A percentile compares a stretch with the other conserved stretches of the same genome.
phyloP scores from a whole-genome alignment of 1,284 basidiomycete genomes.

The Tetrapyrgos nigripes region DNA sequence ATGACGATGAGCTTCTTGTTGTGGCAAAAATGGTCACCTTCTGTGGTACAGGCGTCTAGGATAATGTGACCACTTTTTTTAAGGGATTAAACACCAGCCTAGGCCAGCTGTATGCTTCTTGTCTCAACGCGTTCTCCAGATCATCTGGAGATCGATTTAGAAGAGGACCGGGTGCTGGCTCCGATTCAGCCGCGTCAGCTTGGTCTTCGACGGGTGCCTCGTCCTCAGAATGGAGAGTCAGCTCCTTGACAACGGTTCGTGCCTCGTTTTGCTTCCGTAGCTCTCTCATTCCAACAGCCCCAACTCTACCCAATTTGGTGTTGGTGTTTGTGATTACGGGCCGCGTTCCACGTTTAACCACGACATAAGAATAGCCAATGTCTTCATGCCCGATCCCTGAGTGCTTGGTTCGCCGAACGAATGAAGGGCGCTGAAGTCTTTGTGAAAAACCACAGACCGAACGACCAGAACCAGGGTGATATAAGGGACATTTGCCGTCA shows the following conservation, averaged over 20 bases:
- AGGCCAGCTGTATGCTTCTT: slow-evolving; percentile 87
- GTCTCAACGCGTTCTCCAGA: slow-evolving; percentile 56
- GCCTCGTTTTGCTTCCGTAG: slow-evolving; percentile 44
- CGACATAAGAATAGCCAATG: slow-evolving; percentile 89
- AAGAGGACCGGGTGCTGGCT: slow-evolving; percentile 7
- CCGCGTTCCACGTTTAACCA: slow-evolving; percentile 82
- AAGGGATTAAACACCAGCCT: slow-evolving; percentile 90
- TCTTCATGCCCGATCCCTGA: slow-evolving; percentile 85
- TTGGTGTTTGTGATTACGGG: slow-evolving; percentile 49
- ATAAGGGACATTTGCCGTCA: slow-evolving; percentile 84
- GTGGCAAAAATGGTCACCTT: slow-evolving; percentile 58
- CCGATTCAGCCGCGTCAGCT: not conserved
- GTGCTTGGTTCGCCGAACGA: slow-evolving; percentile 89
- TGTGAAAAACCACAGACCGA: slow-evolving; percentile 88
- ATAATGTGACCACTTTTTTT: slow-evolving; percentile 95
- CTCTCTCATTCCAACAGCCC: slow-evolving; percentile 60
- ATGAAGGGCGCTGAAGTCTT: slow-evolving; percentile 84
- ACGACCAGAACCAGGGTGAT: slow-evolving; percentile 54
- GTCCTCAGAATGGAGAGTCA: slow-evolving; percentile 51
- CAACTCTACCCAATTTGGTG: slow-evolving; percentile 66
- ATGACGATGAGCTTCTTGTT: not conserved
- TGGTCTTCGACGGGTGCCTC: slow-evolving; percentile 24
- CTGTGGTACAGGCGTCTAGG: slow-evolving; percentile 86
- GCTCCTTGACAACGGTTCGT: slow-evolving; percentile 44
- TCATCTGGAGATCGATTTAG: slow-evolving; percentile 32